Evolutionary conservation across 2,329 filamentous ascomycete genomes (phyloP).

Genomic region (Daldinia sp.): DNA sequence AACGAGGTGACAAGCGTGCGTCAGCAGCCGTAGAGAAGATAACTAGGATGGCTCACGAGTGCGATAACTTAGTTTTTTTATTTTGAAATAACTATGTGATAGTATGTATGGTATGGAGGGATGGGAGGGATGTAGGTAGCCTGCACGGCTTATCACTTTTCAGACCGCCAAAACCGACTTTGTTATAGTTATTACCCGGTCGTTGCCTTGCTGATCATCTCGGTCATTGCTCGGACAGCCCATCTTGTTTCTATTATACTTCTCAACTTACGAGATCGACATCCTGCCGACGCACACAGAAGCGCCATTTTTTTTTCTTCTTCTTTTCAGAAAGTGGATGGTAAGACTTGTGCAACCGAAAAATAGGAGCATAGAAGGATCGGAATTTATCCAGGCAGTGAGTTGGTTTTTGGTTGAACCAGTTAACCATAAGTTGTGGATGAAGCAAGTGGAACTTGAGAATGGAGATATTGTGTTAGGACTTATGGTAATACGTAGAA

Average conservation of each 20-base stretch:
- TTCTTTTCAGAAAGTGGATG: conserved; percentile 11
- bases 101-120: conserved; percentile 13
- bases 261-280: conserved; percentile 31
- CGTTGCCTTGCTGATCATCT: conserved; percentile 32
- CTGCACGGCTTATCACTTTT: conserved; percentile 20
- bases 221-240: conserved; percentile 35
- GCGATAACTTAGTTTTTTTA: conserved; percentile 15
- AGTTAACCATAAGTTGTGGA: conserved; percentile 25
- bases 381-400: neutral
- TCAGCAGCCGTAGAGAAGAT: conserved; percentile 8
- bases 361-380: neutral
- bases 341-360: conserved; percentile 24
- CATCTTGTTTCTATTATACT: conserved; percentile 12
- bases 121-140: neutral
- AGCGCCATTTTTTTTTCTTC: conserved; percentile 18
- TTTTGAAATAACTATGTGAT: neutral
- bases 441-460: conserved; percentile 24
- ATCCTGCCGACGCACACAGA: conserved; percentile 13
- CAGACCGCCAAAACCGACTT: conserved; percentile 33
- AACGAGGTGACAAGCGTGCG: conserved; percentile 34
- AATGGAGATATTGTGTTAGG: conserved; percentile 14
- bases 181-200: conserved; percentile 18
- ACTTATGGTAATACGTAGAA: neutral
- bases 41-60: neutral
- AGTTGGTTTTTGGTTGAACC: conserved; percentile 14